Base-by-base conservation (phyloP, 805 yeast genomes). In the Metschnikowia hibisci region DNA sequence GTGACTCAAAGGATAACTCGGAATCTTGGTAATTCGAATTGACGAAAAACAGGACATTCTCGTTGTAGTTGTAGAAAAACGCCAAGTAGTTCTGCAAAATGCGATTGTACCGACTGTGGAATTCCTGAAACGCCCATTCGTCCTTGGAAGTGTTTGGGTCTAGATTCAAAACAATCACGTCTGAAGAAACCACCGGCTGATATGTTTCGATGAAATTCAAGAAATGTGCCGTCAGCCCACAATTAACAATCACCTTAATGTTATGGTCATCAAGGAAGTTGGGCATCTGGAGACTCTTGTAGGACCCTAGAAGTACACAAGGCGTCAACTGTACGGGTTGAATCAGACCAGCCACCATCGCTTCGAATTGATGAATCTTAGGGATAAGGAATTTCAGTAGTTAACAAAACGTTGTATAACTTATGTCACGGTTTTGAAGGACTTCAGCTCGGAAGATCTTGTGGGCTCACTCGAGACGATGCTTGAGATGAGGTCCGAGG, bases 191-290 rank as follows among this genome's bases (percentile, higher is more conserved):
- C 6, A 55, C 50, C 5, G 61, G 54, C 27, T 42, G 49, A 4
- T 36, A 32, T 23, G 42, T 39, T 14, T 60, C 58, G 13, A 69
- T 43, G 13, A 47, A 51, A n/a, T 50, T 43, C 22, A 69, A 53
- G 41, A 69, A 69, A 14, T 41, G 48, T 34, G 48, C 46, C 1
- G 73, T 67, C 13, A 62, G 49, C 3, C 65, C 63, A 44, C 74
- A 69, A 51, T 69, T 69, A 37, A 69, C 62, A 25, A 69, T 56
- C 12, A 69, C 63, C 49, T 69, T 66, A 36, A 67, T 60, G 38
- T 66, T 64, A 35, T 50, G 47, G 23, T 45, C 33, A 12, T 46
- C 44, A 20, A 64, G 42, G 41, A 56, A 54, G 8, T 45, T 33
- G 27, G 31, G 41, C 30, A 41, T 41, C 12, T 39, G 45, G 34